phyloP scores from a whole-genome alignment of 495 filamentous ascomycete species.

The Monascus purpureus region DNA sequence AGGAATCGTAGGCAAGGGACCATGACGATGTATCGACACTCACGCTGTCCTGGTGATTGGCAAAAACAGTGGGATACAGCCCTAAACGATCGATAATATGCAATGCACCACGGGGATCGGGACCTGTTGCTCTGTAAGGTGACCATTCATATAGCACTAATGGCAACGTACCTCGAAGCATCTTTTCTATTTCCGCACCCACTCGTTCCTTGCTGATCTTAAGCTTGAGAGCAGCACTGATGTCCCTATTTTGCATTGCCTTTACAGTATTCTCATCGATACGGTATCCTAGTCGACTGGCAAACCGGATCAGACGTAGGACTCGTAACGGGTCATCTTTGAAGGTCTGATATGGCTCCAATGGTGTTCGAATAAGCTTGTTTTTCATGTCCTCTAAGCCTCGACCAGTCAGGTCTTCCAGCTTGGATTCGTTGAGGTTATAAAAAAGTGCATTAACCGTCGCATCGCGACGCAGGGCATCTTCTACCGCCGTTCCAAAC shows the following conservation, averaged over 20 bases:
- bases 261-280: constrained; percentile 54
- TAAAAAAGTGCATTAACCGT: constrained; percentile 96
- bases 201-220: constrained; percentile 92
- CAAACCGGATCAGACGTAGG: constrained; percentile 80
- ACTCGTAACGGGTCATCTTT: constrained; percentile 86
- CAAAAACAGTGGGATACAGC: constrained; percentile 70
- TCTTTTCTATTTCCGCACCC: constrained; percentile 74
- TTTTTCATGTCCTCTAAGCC: constrained; percentile 63
- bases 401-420: constrained; percentile 73
- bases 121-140: constrained; percentile 28
- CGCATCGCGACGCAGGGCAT: constrained; percentile 80
- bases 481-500: constrained; percentile 83
- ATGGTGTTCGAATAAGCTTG: constrained; percentile 66
- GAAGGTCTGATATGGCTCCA: constrained; percentile 87
- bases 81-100: constrained; percentile 57
- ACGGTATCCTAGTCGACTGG: constrained; percentile 63
- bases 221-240: constrained; percentile 58
- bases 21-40: constrained; percentile 31
- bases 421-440: constrained; percentile 56
- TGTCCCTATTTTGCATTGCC: constrained; percentile 62
- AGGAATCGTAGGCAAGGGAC: constrained; percentile 24
- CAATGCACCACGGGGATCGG: constrained; percentile 53
- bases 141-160: constrained; percentile 2
- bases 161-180: constrained; percentile 54
- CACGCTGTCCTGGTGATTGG: constrained; percentile 31